Evolutionary conservation across 805 yeast genomes (phyloP), one percentile per base, ranked within the genome.

Genomic region (Cyberlindnera xylosilytica): DNA sequence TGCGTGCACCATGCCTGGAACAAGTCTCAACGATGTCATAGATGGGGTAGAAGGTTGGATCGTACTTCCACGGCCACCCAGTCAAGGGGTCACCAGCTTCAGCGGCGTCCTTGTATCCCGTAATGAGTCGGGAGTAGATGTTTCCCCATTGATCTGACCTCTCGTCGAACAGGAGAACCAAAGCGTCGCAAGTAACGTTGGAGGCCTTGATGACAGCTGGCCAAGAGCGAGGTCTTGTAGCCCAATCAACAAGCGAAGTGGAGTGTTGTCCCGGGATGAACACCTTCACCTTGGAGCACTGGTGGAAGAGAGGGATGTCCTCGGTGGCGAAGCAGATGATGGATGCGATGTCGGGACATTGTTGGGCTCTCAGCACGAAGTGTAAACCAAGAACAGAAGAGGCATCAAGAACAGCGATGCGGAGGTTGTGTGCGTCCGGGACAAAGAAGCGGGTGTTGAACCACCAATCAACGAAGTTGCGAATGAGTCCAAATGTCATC

Each of bases 361-460:
- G 29, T 15, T 39, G 42, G 10, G 29, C 28, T 10, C 16, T 30
- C 7, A 15, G 32, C 7, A 39, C 28, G 11, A 26, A 18, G 17
- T 39, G 42, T 4, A 38, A 39, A 2, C 37, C 42, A 13, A 39
- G 12, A 19, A 39, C 20, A 9, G 42, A 39, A 5, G 34, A 33
- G 10, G 36, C 34, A 20, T 34, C 42, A 5, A 34, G 32, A 34
- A 39, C 33, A 24, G 38, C 42, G 20, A 39, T 20, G 20, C 23
- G 34, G 15, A 39, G 38, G 13, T 4, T 9, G 4, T 36, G 17
- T 13, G 18, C 6, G 24, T 18, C 19, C 8, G 17, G 13, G 15
- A 27, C 13, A n/a, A 12, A 36, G 10, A 7, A 22, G 10, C 24
- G 10, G 7, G 10, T 22, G 24, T 22, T 22, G n/a, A n/a, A n/a